Evolutionary conservation across 2,329 filamentous ascomycete species (phyloP).

Genomic region (Reticulascus tulasneorum): DNA sequence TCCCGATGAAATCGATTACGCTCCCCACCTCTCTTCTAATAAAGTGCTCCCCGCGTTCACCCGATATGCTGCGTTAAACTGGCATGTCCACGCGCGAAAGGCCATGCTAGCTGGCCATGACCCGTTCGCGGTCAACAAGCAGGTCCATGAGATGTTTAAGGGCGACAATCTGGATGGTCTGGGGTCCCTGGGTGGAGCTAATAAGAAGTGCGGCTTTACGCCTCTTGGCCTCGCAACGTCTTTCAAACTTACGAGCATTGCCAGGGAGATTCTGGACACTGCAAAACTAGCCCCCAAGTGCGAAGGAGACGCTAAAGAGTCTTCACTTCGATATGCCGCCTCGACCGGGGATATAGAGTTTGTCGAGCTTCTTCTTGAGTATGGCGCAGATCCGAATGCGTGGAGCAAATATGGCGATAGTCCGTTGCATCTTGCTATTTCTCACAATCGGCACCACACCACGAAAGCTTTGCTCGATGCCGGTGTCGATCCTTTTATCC

Average conservation of each 20-base stretch:
- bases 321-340: background rate
- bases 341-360: background rate
- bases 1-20: background rate
- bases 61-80: constrained; percentile 1
- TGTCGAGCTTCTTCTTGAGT: background rate
- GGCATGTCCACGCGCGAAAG: background rate
- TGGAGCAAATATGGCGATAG: background rate
- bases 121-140: background rate
- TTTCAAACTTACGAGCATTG: background rate
- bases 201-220: background rate
- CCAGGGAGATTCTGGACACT: background rate
- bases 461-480: constrained; percentile 27
- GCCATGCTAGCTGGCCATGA: background rate
- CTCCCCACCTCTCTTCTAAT: background rate
- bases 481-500: constrained; percentile 27
- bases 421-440: constrained; percentile 30
- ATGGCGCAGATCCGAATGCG: background rate
- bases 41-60: background rate
- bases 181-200: background rate
- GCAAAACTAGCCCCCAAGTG: background rate
- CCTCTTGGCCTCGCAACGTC: background rate
- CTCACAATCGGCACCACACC: constrained; percentile 21
- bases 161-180: background rate
- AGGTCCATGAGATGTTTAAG: background rate
- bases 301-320: background rate